Evolutionary conservation across 441 rosid genomes (phyloP), one percentile per base, ranked within the genome.

Genomic region (Raphanus hybrid): DNA sequence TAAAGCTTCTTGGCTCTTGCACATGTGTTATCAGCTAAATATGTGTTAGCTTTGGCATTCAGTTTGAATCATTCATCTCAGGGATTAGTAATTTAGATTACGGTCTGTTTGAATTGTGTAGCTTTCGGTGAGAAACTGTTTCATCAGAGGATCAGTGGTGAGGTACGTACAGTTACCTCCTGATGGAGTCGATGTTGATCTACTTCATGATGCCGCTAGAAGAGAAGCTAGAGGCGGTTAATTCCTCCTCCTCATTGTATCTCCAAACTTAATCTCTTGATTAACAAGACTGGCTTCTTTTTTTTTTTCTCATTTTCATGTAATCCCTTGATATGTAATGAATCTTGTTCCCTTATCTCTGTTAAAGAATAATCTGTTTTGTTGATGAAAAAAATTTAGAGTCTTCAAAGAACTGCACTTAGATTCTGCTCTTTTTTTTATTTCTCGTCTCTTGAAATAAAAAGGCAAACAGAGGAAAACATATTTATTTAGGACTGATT

Each of bases 41-140:
- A 11, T 45, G 12, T 35, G 20, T 16, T 16, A n/a, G 43, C 35
- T 70, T 9, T 45, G 15, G 10, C 48, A 9, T 10, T 41, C 48
- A 41, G 0, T 41, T 41, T 41, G n/a, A 48, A 48, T 48, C 52
- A 16, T 16, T 16, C 32, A 27, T 27, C 32, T 27, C 32, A 27
- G 32, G 32, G 32, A 27, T 3, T 27, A 27, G 32, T 27, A 27
- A 27, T 27, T 27, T 27, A 27, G 23, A 80, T 66, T n/a, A 66
- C 1, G 0, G 32, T 27, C 32, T 27, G 32, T 27, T 27, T 27
- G 32, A 27, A 27, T 29, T 29, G 32, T 37, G 75, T 86, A 96
- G 98, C 99, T 96, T 78, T 96, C 99, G 0, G 99, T 93, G 74
- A 88, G 99, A 83, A 96, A 96, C 78, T 96, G 99, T 78, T 96